Percentiles rank a stretch among this genome's conserved stretches.
phyloP scores from a whole-genome alignment of 1,139 yeast species.

The Yamadazyma spencermartinsiae region DNA sequence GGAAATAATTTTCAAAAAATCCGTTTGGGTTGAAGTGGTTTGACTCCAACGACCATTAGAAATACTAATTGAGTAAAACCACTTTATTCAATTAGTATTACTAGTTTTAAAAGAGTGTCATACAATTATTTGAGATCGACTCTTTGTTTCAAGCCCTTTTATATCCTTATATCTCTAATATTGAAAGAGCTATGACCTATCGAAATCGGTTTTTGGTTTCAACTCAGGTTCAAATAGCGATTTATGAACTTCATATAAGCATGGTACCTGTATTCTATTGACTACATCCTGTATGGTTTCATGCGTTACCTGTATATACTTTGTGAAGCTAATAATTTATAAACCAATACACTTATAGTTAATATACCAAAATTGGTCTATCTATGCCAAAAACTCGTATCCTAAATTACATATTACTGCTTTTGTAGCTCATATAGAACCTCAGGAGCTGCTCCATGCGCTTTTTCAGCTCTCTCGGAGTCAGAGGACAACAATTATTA shows the following conservation, averaged over 20 bases:
- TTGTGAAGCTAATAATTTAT: not conserved
- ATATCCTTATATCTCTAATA: not conserved
- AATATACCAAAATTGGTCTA: not conserved
- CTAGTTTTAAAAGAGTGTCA: not conserved
- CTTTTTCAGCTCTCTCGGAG: constrained; percentile 1
- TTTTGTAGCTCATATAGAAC: not conserved
- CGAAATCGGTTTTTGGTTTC: not conserved
- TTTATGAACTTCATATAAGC: not conserved
- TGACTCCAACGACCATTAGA: not conserved
- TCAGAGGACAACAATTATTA: not conserved
- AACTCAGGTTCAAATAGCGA: not conserved
- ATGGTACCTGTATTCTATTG: not conserved
- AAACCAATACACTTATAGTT: not conserved
- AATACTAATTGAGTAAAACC: not conserved
- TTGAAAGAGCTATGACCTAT: not conserved
- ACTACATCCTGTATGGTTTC: not conserved
- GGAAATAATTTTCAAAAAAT: not conserved
- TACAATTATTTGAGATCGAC: not conserved
- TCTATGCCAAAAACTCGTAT: not conserved
- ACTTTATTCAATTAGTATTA: not conserved
- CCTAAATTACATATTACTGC: not conserved
- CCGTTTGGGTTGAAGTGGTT: constrained; percentile 2
- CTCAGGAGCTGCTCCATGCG: constrained; percentile 1
- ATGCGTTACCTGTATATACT: not conserved
- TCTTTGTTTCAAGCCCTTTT: not conserved